Conservation (phyloP, 139 green algal species). For the Micractinium sp. region DNA sequence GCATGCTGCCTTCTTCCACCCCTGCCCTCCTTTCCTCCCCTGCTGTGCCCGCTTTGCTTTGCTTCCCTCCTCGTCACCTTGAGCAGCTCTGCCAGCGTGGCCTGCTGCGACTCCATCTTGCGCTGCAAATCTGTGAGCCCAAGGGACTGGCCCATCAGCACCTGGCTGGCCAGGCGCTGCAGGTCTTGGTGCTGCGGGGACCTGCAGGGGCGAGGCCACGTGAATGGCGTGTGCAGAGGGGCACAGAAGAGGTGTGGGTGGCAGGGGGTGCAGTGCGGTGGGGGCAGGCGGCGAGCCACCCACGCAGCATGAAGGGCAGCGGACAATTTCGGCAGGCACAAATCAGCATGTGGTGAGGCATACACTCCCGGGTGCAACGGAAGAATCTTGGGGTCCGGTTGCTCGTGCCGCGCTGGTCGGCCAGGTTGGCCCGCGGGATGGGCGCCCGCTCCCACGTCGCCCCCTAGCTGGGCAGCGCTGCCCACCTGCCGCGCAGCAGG, state of each 20-base stretch:
- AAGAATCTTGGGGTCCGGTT: too few relatives aligned
- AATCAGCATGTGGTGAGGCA: neutral
- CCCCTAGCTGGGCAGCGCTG: neutral
- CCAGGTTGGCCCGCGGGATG: too few relatives aligned
- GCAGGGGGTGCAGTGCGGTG: too few relatives aligned
- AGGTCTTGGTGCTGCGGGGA: conserved; percentile 51
- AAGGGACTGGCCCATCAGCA: conserved; percentile 35
- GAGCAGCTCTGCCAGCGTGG: conserved; percentile 46
- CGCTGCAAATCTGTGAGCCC: conserved; percentile 41
- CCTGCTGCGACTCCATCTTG: conserved; percentile 51
- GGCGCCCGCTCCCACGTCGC: too few relatives aligned
- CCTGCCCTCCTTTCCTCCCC: too few relatives aligned
- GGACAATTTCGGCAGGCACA: neutral
- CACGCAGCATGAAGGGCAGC: too few relatives aligned
- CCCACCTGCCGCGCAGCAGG: conserved; percentile 42
- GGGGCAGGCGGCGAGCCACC: too few relatives aligned
- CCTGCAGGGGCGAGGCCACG: conserved; percentile 3
- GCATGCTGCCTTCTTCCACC: too few relatives aligned
- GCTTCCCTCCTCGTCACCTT: neutral
- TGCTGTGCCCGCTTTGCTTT: too few relatives aligned
- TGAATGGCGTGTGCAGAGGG: too few relatives aligned
- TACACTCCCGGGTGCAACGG: too few relatives aligned
- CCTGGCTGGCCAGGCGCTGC: conserved; percentile 43
- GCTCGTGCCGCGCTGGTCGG: too few relatives aligned
- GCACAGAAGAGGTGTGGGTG: neutral